Evolutionary conservation across 2,329 filamentous ascomycete species (phyloP).

Genomic region (Fusarium redolens): DNA sequence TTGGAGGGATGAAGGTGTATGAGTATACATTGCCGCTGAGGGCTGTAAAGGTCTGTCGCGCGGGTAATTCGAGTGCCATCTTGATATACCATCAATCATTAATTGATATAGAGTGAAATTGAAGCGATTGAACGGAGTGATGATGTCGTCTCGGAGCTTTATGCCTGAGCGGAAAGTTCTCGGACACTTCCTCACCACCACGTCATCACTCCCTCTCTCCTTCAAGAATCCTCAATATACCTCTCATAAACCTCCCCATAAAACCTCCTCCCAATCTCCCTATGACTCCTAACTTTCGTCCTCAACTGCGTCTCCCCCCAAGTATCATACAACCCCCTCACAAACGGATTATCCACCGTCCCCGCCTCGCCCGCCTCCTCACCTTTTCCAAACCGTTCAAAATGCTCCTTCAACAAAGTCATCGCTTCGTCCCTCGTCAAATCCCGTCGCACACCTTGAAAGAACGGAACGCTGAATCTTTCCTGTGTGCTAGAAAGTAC

Average conservation of each 20-base stretch:
- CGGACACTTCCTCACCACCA: conserved; percentile 37
- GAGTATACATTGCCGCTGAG: conserved; percentile 43
- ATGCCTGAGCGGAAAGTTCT: conserved; percentile 42
- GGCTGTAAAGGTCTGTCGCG: conserved; percentile 24
- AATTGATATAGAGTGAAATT: neutral
- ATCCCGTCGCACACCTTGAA: conserved; percentile 61
- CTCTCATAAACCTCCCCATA: conserved; percentile 60
- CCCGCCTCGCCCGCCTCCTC: conserved; percentile 51
- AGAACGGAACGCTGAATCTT: conserved; percentile 58
- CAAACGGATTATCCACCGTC: conserved; percentile 61
- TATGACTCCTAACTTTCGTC: conserved; percentile 65
- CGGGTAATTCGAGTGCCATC: conserved; percentile 20
- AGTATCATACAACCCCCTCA: conserved; percentile 62
- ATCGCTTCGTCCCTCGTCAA: conserved; percentile 59
- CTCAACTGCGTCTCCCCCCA: conserved; percentile 66
- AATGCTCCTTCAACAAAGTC: conserved; percentile 53
- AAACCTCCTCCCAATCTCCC: conserved; percentile 59
- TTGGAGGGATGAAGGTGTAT: conserved; percentile 45
- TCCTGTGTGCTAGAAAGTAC: conserved; percentile 50
- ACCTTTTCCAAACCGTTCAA: conserved; percentile 40
- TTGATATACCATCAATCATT: neutral
- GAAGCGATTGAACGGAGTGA: neutral
- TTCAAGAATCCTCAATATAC: conserved; percentile 55
- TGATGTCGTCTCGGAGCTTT: conserved; percentile 3
- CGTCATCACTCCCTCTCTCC: neutral